These are phyloP conservation scores for Neurospora sp. DNA, from an alignment of 495 filamentous ascomycete species.

Conservation along the genomic window DNA sequence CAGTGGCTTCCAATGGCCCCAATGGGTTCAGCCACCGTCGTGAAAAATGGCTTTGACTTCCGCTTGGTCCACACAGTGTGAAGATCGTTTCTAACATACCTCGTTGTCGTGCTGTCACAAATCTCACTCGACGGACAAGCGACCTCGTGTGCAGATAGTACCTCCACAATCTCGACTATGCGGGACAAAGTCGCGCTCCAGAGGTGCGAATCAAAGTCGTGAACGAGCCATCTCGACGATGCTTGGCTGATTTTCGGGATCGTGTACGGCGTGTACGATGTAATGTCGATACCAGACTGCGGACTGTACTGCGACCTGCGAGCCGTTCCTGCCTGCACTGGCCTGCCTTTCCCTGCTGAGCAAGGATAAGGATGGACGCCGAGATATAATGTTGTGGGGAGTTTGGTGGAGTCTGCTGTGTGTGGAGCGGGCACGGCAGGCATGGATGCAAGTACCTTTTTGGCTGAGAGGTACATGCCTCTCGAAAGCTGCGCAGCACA, in stretches of 20 bases:
- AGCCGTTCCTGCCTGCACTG: neutral
- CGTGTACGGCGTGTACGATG: neutral
- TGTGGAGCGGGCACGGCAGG: neutral
- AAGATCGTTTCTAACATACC: neutral
- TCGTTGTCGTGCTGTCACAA: neutral
- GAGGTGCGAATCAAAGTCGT: constrained; percentile 14
- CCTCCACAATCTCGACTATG: neutral
- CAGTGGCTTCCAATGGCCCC: neutral
- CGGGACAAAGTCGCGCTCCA: neutral
- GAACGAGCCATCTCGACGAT: constrained; percentile 7
- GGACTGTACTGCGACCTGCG: neutral
- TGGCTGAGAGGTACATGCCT: neutral
- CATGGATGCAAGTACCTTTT: neutral
- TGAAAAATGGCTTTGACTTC: neutral
- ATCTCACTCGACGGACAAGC: neutral
- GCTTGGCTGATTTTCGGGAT: constrained; percentile 7
- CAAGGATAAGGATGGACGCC: neutral
- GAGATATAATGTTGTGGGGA: neutral
- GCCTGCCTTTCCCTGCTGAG: neutral
- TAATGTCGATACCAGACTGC: neutral
- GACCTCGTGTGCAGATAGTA: neutral
- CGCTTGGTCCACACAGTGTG: neutral
- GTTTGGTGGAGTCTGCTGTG: neutral
- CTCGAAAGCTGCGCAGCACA: neutral
- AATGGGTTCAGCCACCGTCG: neutral